A percentile compares a stretch with the other conserved stretches of the same genome.
Conservation (phyloP, 139 green algal genomes). For the Chlamydomonas sp. region DNA sequence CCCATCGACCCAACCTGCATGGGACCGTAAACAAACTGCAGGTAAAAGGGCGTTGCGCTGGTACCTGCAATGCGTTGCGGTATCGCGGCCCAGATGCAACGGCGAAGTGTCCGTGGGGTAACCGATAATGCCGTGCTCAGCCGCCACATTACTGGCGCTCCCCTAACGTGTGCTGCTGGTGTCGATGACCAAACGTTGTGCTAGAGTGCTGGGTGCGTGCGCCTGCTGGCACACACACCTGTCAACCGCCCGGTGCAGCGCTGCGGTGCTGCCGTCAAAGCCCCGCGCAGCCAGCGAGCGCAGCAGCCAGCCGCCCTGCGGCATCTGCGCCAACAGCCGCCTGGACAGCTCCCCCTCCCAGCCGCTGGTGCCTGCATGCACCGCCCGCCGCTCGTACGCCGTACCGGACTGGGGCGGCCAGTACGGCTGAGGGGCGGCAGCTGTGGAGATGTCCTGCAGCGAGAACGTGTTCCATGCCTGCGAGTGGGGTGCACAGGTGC, state of each 20-base stretch:
- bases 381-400: too few relatives aligned
- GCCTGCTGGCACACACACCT: neutral
- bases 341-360: slow-evolving; percentile 10
- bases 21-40: neutral
- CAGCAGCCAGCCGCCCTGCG: slow-evolving; percentile 11
- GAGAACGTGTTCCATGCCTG: too few relatives aligned
- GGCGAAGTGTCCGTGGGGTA: neutral
- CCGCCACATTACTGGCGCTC: neutral
- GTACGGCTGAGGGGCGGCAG: neutral
- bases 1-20: neutral
- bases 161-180: neutral
- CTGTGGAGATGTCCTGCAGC: too few relatives aligned
- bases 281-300: neutral
- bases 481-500: too few relatives aligned
- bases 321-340: slow-evolving; percentile 8
- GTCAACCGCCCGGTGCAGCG: neutral
- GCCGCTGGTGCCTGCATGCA: neutral
- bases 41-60: neutral
- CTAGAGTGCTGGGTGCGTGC: too few relatives aligned
- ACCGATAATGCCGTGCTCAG: too few relatives aligned
- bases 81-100: neutral
- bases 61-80: neutral
- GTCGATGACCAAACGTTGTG: too few relatives aligned
- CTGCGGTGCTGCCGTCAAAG: neutral
- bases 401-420: slow-evolving; percentile 14